phyloP scores from a whole-genome alignment of 768 basidiomycete species.

The Auriscalpium orientale region DNA sequence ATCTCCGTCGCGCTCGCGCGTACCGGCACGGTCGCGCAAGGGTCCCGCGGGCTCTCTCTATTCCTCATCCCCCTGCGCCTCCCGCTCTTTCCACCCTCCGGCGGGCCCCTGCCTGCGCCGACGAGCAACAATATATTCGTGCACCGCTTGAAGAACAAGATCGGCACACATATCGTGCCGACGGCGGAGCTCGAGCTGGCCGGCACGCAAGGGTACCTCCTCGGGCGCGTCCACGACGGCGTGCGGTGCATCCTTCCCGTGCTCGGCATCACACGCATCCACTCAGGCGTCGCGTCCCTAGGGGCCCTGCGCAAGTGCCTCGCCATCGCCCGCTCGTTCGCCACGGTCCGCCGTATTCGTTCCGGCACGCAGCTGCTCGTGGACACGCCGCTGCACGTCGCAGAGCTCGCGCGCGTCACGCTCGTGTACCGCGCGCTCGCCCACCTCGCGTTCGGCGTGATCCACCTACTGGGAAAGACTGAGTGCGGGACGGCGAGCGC shows the following conservation, averaged over 20 bases:
- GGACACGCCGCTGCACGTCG: slow-evolving; percentile 56
- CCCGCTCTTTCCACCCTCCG: slow-evolving; percentile 39
- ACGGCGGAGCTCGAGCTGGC: slow-evolving; percentile 68
- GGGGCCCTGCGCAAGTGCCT: slow-evolving; percentile 57
- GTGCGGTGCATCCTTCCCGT: slow-evolving; percentile 62
- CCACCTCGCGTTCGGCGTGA: slow-evolving; percentile 55
- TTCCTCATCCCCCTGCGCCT: slow-evolving; percentile 61
- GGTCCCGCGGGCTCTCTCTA: slow-evolving; percentile 63
- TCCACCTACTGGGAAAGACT: slow-evolving; percentile 50
- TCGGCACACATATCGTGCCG: slow-evolving; percentile 67
- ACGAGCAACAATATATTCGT: slow-evolving; percentile 59
- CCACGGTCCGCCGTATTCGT: slow-evolving; percentile 48
- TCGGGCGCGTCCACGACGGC: slow-evolving; percentile 52
- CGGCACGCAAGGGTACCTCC: slow-evolving; percentile 51
- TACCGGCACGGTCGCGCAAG: slow-evolving; percentile 46
- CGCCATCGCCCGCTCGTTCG: slow-evolving; percentile 57
- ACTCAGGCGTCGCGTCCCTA: slow-evolving; percentile 50
- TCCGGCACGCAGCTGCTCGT: slow-evolving; percentile 41
- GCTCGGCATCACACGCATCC: slow-evolving; percentile 70
- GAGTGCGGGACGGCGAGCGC: slow-evolving; percentile 46
- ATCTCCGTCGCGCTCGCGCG: slow-evolving; percentile 68
- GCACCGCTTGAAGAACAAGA: slow-evolving; percentile 73
- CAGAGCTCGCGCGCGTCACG: slow-evolving; percentile 52
- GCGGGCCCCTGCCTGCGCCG: slow-evolving; percentile 34
- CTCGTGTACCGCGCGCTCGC: slow-evolving; percentile 58